A percentile compares a stretch with the other conserved stretches of the same genome.
phyloP scores from a whole-genome alignment of 495 filamentous ascomycete species.

The Daldinia grandis region DNA sequence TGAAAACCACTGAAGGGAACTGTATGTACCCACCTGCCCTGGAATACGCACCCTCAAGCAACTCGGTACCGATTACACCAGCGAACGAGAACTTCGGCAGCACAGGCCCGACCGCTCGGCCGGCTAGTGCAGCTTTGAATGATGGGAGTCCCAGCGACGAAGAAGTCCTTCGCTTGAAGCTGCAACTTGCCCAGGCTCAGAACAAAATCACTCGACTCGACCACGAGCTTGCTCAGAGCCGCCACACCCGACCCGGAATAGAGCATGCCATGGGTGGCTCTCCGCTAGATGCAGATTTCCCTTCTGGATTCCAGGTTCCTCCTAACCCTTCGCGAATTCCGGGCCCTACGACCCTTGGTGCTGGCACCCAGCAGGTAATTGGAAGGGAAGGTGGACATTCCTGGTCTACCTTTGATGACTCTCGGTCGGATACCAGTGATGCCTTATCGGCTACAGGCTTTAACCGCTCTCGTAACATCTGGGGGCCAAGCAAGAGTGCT shows the following conservation, averaged over 20 bases:
- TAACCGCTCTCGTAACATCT: slow-evolving; percentile 69
- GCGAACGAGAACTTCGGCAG: slow-evolving; percentile 61
- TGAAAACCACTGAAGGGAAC: slow-evolving; percentile 57
- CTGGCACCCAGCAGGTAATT: slow-evolving; percentile 58
- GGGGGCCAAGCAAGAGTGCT: slow-evolving; percentile 58
- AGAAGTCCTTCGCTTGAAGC: slow-evolving; percentile 62
- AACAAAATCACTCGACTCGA: slow-evolving; percentile 83
- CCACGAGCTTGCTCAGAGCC: slow-evolving; percentile 81
- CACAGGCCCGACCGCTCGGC: slow-evolving; percentile 55
- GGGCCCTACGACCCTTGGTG: slow-evolving; percentile 57
- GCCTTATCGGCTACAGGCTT: slow-evolving; percentile 66
- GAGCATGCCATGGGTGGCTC: slow-evolving; percentile 43
- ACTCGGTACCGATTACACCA: slow-evolving; percentile 65
- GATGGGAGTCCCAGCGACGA: slow-evolving; percentile 46
- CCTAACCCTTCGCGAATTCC: slow-evolving; percentile 37
- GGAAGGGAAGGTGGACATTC: slow-evolving; percentile 62
- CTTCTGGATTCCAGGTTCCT: slow-evolving; percentile 29
- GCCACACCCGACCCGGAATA: slow-evolving; percentile 59
- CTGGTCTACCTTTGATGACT: slow-evolving; percentile 73
- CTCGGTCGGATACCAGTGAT: slow-evolving; percentile 71
- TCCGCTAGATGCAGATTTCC: slow-evolving; percentile 45
- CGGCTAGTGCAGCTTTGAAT: slow-evolving; percentile 54
- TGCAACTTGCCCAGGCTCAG: slow-evolving; percentile 83
- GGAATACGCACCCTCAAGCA: slow-evolving; percentile 59
- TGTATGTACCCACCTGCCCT: slow-evolving; percentile 45